phyloP scores from a whole-genome alignment of 306 rosid species.

The Inga laurina region DNA sequence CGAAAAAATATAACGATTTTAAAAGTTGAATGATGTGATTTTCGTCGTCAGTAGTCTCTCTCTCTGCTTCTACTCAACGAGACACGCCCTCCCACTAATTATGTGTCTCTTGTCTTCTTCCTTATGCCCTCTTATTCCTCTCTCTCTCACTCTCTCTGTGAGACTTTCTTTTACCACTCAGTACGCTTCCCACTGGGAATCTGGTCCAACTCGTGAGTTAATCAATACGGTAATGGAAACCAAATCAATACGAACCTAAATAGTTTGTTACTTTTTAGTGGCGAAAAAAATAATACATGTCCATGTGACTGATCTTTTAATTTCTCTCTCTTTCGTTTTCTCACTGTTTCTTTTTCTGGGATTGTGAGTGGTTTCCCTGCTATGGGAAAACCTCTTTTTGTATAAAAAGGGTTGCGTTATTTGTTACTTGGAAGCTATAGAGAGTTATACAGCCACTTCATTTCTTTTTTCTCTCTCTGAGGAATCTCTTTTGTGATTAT shows the following conservation, averaged over 20 bases:
- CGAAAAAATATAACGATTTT: constrained; percentile 29
- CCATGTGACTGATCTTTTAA: background rate
- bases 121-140: background rate
- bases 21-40: constrained; percentile 43
- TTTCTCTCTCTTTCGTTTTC: background rate
- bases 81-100: constrained; percentile 51
- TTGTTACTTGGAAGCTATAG: background rate
- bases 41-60: constrained; percentile 17
- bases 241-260: background rate
- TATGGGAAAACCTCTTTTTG: constrained; percentile 16
- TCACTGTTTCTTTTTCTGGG: constrained; percentile 24
- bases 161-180: background rate
- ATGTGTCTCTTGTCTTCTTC: constrained; percentile 42
- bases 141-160: background rate
- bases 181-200: constrained; percentile 1
- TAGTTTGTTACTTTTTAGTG: constrained; percentile 34
- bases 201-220: constrained; percentile 24
- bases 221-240: background rate
- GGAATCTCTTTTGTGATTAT: background rate
- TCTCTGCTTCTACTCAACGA: constrained; percentile 40
- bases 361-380: constrained; percentile 19
- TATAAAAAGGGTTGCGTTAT: constrained; percentile 37
- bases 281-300: constrained; percentile 20
- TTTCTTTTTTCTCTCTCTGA: background rate
- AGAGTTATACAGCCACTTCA: background rate